phyloP scores from a whole-genome alignment of 192 early-diverging fungal species.

The Coemansia sp. region DNA sequence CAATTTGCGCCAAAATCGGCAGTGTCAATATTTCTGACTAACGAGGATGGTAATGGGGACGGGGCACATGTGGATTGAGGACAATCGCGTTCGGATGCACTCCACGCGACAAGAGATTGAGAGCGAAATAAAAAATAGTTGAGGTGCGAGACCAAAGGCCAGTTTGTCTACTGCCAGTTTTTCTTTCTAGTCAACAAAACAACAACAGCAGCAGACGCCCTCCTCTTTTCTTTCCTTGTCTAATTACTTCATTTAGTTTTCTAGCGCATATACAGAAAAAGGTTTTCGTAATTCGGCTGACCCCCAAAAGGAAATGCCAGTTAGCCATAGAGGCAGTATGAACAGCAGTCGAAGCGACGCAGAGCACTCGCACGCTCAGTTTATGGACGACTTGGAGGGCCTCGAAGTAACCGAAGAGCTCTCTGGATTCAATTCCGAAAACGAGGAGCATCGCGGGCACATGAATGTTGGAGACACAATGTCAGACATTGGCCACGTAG shows the following conservation, averaged over 20 bases:
- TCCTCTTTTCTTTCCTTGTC: background rate
- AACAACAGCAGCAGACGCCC: background rate
- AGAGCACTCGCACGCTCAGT: background rate
- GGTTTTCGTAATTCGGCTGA: background rate
- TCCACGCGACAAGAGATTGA: background rate
- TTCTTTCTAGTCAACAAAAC: background rate
- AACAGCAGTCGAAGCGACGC: background rate
- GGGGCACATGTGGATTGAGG: background rate
- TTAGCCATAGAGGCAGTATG: background rate
- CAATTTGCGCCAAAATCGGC: background rate
- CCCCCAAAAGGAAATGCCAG: background rate
- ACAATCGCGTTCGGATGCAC: background rate
- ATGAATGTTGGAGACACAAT: conserved; percentile 23
- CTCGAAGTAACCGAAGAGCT: conserved; percentile 19
- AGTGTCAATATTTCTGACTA: conserved; percentile 30
- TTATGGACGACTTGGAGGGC: background rate
- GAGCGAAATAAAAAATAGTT: background rate
- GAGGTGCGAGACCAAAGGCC: conserved; percentile 35
- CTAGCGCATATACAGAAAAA: background rate
- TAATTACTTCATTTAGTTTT: background rate
- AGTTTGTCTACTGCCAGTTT: background rate
- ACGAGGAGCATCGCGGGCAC: conserved; percentile 7
- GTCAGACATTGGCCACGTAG: conserved; percentile 40
- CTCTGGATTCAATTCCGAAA: conserved; percentile 17
- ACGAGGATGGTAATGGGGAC: background rate